Conservation (phyloP, 108 stramenopile species). For the Fragilariopsis cylindrus region DNA sequence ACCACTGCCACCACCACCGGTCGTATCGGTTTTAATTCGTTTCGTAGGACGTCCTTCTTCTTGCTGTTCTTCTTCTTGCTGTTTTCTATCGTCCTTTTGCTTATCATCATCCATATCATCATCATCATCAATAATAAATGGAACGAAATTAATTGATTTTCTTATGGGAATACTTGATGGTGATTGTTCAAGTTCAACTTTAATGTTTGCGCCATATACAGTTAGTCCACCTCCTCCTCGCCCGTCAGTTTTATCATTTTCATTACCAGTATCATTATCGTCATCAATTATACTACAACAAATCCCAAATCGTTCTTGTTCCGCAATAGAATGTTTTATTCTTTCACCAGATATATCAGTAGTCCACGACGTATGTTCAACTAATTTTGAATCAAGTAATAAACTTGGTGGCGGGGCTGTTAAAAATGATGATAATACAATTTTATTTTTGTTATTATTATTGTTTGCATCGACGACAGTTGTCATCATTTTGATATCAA, state of each 20-base stretch:
- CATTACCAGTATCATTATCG: too few relatives aligned
- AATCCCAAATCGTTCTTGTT: conserved; percentile 72
- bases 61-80: too few relatives aligned
- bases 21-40: conserved; percentile 6
- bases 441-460: neutral
- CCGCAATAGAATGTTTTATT: conserved; percentile 42
- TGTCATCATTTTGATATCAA: too few relatives aligned
- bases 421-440: conserved; percentile 32
- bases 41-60: conserved; percentile 10
- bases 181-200: conserved; percentile 46
- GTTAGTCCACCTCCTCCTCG: conserved; percentile 24
- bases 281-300: conserved; percentile 46
- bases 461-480: too few relatives aligned
- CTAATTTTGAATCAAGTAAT: conserved; percentile 60
- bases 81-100: too few relatives aligned
- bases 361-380: conserved; percentile 55
- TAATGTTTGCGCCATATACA: conserved; percentile 53
- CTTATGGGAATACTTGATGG: conserved; percentile 36
- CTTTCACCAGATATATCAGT: conserved; percentile 51
- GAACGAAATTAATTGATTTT: conserved; percentile 3
- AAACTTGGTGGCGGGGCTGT: conserved; percentile 65
- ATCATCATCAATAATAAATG: neutral
- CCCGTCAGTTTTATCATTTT: too few relatives aligned
- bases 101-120: neutral
- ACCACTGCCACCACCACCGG: neutral